Conservation (phyloP, 2,329 filamentous ascomycete species). For the Colletotrichum destructivum region DNA sequence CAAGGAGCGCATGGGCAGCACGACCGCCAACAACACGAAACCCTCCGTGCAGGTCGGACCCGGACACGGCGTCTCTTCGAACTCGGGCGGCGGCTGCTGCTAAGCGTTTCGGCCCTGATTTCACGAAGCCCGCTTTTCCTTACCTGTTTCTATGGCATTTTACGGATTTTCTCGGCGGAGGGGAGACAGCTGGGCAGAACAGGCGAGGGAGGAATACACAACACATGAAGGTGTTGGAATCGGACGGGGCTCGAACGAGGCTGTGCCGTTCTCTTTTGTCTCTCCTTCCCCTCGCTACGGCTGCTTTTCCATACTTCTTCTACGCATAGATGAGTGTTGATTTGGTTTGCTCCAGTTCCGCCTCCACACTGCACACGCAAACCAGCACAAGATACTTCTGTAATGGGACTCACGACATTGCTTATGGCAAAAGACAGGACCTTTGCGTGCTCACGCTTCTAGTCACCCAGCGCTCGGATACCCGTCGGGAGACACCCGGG, state of each 20-base stretch:
- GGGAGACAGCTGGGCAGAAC: constrained; percentile 35
- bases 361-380: constrained; percentile 35
- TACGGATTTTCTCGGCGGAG: constrained; percentile 41
- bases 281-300: constrained; percentile 19
- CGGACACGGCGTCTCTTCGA: constrained; percentile 93
- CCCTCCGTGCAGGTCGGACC: constrained; percentile 96
- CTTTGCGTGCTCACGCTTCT: background rate
- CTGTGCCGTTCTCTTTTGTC: constrained; percentile 42
- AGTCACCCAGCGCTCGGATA: background rate
- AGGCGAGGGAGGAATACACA: constrained; percentile 29
- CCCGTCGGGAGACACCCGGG: constrained; percentile 2
- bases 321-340: constrained; percentile 43
- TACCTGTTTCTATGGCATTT: constrained; percentile 42
- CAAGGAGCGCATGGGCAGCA: constrained; percentile 99
- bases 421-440: constrained; percentile 15
- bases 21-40: constrained; percentile 96
- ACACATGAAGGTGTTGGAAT: constrained; percentile 40
- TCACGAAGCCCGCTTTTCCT: constrained; percentile 38
- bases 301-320: constrained; percentile 43
- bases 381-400: constrained; percentile 40
- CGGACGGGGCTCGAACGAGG: constrained; percentile 36
- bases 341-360: constrained; percentile 38
- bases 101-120: constrained; percentile 64
- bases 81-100: constrained; percentile 90
- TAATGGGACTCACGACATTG: constrained; percentile 38